Base-by-base conservation (phyloP, 192 early-diverging fungal species). In the Podila minutissima region DNA sequence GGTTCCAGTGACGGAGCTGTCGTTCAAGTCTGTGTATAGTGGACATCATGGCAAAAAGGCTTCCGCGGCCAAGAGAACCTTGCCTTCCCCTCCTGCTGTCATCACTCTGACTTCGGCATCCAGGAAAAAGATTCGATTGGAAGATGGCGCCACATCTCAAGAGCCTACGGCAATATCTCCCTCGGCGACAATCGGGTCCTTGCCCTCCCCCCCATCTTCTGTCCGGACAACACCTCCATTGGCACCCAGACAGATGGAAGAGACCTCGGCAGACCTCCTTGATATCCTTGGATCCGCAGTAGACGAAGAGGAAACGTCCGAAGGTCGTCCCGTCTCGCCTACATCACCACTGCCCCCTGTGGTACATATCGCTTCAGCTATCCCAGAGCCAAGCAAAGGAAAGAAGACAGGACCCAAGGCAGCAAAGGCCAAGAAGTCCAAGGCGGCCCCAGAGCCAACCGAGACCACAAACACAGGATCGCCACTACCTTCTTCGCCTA, bases 151-250 rank as follows among this genome's bases (percentile, higher is more conserved):
- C 20, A 11, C 53, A 26, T 26, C 53, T 55, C 53, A 55, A 26
- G 67, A 69, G 22, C 11, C 57, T 38, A 28, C 59, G 2, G 26
- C 22, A 13, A 35, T 49, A 26, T 76, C 74, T 32, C 68, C 75
- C 11, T 66, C 53, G 20, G 24, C 62, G 13, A 41, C n/a, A 15
- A 17, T 17, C 22, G 64, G 37, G 26, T 59, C 77, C 0, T 33
- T 73, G 26, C 77, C 77, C 11, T 81, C 77, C 12, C 77, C 77
- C 7, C 70, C 76, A 0, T 53, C 77, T 2, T 72, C 77, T 13
- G 70, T 72, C 10, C 58, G 66, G 57, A 73, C 70, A 12, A 72
- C 66, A 9, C 70, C 77, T 22, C 71, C 70, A 26, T 33, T 81
- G 65, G 60, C 63, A 29, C 62, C 71, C 8, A 50, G 53, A 12